Conservation (phyloP, 2,329 filamentous ascomycete species). For the Pseudogymnoascus sp. region DNA sequence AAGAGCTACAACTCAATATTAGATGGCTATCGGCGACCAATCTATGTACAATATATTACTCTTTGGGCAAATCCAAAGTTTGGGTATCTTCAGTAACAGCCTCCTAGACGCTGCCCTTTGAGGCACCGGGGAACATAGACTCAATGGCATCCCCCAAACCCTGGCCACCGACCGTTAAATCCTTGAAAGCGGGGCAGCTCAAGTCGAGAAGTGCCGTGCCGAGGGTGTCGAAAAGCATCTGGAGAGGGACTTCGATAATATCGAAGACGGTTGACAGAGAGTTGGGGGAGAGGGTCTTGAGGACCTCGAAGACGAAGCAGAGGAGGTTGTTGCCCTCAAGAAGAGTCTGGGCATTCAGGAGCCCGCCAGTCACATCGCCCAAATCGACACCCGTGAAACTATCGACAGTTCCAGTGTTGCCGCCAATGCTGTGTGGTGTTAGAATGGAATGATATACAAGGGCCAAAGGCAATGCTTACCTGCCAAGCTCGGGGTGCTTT, state of each 20-base stretch:
- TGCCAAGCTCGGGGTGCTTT: constrained; percentile 34
- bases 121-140: constrained; percentile 12
- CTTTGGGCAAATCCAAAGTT: not conserved
- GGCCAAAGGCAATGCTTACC: not conserved
- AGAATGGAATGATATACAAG: not conserved
- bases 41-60: not conserved
- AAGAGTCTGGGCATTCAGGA: constrained; percentile 36
- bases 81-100: not conserved
- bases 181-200: constrained; percentile 25
- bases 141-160: constrained; percentile 11
- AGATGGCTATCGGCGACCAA: not conserved
- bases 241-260: constrained; percentile 28
- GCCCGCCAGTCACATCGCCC: constrained; percentile 34
- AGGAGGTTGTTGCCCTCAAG: constrained; percentile 39
- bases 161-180: constrained; percentile 15
- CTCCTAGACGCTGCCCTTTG: constrained; percentile 4
- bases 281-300: constrained; percentile 34
- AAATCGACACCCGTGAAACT: constrained; percentile 41
- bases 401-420: constrained; percentile 43
- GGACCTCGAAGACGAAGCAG: constrained; percentile 35
- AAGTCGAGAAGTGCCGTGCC: constrained; percentile 23
- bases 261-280: constrained; percentile 31
- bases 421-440: constrained; percentile 31
- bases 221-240: constrained; percentile 26
- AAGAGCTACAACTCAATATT: not conserved